Conservation (phyloP, 192 early-diverging fungal genomes). For the Podila epigama region DNA sequence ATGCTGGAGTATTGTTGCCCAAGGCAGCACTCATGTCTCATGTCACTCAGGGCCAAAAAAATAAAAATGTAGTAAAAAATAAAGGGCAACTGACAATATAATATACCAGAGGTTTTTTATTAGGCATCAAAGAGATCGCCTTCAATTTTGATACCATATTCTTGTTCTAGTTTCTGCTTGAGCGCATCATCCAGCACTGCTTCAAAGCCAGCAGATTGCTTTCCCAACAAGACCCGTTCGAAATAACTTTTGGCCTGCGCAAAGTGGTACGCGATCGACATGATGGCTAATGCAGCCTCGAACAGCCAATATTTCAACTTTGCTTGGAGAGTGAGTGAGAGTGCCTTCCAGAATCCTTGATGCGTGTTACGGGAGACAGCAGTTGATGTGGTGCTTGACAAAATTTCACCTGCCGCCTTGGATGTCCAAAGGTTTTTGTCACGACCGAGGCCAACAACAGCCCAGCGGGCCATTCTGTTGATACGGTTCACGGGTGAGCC, state of each 20-base stretch:
- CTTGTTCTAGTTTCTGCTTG: conserved; percentile 69
- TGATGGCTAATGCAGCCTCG: conserved; percentile 61
- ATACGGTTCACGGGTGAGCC: conserved; percentile 91
- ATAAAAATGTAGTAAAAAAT: not conserved
- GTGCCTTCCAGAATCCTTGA: conserved; percentile 12
- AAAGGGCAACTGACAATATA: not conserved
- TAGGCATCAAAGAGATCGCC: conserved; percentile 78
- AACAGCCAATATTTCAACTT: conserved; percentile 61
- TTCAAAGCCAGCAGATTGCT: conserved; percentile 67
- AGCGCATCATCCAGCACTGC: conserved; percentile 76
- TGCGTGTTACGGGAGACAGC: not conserved
- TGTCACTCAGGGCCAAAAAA: not conserved
- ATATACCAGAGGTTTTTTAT: conserved; percentile 4
- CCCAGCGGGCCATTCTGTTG: conserved; percentile 84
- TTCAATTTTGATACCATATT: conserved; percentile 84
- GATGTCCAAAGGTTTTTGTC: conserved; percentile 45
- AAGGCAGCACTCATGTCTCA: no score
- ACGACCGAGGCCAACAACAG: conserved; percentile 64
- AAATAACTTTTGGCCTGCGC: conserved; percentile 52
- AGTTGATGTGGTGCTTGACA: not conserved
- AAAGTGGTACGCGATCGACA: conserved; percentile 67
- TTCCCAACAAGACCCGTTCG: conserved; percentile 42
- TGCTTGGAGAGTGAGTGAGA: conserved; percentile 21
- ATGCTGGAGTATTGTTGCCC: not conserved
- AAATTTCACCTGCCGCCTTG: not conserved